phyloP scores from a whole-genome alignment of 1,284 basidiomycete species.

The Apiotrichum siamense region DNA sequence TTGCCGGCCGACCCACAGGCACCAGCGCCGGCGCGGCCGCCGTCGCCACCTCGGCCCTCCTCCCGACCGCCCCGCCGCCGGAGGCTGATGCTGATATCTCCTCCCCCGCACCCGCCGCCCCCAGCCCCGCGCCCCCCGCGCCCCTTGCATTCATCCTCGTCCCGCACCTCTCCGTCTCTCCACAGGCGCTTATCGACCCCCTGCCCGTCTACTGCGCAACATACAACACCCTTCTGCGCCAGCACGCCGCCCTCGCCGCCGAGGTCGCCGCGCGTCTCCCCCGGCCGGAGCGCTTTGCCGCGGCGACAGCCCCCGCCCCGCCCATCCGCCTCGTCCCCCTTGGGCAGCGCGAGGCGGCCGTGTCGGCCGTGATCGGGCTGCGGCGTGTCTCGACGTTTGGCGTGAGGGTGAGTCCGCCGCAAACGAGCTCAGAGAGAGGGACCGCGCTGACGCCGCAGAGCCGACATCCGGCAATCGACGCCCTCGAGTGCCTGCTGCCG shows the following conservation, averaged over 20 bases:
- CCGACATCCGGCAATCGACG: slow-evolving; percentile 27
- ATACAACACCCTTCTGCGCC: slow-evolving; percentile 39
- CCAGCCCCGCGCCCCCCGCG: neutral
- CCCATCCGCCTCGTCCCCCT: slow-evolving; percentile 60
- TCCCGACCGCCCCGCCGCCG: slow-evolving; percentile 35
- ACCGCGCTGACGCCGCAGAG: slow-evolving; percentile 11
- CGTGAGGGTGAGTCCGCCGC: slow-evolving; percentile 51
- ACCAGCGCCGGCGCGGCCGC: neutral
- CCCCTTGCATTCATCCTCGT: slow-evolving; percentile 33
- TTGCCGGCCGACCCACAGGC: slow-evolving; percentile 31
- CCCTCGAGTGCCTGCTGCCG: slow-evolving; percentile 26
- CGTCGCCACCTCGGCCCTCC: slow-evolving; percentile 6
- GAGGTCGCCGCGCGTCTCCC: slow-evolving; percentile 4
- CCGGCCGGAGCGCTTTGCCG: neutral
- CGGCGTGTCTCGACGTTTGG: slow-evolving; percentile 65
- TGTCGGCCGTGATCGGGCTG: slow-evolving; percentile 62
- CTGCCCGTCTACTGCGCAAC: slow-evolving; percentile 40
- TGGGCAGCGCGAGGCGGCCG: slow-evolving; percentile 60
- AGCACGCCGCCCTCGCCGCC: slow-evolving; percentile 27
- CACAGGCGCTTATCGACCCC: slow-evolving; percentile 32
- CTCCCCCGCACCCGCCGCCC: slow-evolving; percentile 4
- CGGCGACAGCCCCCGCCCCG: neutral
- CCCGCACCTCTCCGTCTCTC: slow-evolving; percentile 35
- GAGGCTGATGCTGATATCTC: too few relatives aligned
- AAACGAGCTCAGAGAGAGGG: too few relatives aligned